Evolutionary conservation across 768 basidiomycete genomes (phyloP).

Genomic region (Termitomyces sp.): DNA sequence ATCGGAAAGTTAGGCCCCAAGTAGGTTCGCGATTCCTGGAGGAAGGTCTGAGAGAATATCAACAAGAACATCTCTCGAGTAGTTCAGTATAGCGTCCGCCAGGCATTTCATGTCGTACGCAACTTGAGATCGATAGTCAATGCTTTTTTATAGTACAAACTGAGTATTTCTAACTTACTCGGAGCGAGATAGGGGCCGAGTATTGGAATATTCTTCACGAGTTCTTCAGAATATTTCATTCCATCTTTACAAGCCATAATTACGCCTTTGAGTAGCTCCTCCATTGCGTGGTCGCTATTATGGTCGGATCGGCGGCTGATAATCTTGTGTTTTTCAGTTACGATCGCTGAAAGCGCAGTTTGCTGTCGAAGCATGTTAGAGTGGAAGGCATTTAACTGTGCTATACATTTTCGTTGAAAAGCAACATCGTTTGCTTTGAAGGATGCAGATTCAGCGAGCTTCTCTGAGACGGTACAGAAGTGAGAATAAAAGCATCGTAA

Average conservation of each 20-base stretch:
- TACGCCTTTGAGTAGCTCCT: constrained; percentile 44
- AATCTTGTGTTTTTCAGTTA: constrained; percentile 23
- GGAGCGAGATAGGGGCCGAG: constrained; percentile 51
- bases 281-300: constrained; percentile 35
- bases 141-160: neutral
- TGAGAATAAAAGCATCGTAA: neutral
- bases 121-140: constrained; percentile 28
- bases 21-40: constrained; percentile 27
- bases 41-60: constrained; percentile 36
- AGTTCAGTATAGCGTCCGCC: constrained; percentile 45
- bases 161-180: constrained; percentile 33
- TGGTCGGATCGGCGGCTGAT: constrained; percentile 52
- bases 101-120: constrained; percentile 59
- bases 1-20: constrained; percentile 15
- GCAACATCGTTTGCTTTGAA: constrained; percentile 21
- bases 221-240: constrained; percentile 24
- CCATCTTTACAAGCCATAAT: constrained; percentile 44
- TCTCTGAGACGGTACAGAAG: constrained; percentile 18
- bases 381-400: constrained; percentile 30
- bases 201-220: constrained; percentile 36
- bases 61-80: constrained; percentile 44
- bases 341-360: constrained; percentile 20
- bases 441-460: constrained; percentile 27
- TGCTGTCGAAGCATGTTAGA: constrained; percentile 26
- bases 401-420: constrained; percentile 33